These are phyloP conservation scores for Cladosporium sp. DNA, from an alignment of 2,329 filamentous ascomycete species.

Conservation along the genomic window DNA sequence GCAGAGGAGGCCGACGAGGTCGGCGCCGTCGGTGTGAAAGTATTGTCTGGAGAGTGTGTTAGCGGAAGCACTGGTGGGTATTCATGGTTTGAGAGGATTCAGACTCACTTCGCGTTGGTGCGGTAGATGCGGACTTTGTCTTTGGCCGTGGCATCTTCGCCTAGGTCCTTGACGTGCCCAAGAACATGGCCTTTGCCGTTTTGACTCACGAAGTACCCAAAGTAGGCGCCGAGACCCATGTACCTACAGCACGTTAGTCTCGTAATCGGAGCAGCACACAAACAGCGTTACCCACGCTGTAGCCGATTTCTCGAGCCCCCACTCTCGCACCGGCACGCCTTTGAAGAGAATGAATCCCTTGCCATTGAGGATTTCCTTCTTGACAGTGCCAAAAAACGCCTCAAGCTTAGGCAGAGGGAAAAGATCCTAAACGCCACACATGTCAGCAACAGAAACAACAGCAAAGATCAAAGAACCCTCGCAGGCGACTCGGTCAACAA, in stretches of 20 bases:
- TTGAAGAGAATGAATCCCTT: constrained; percentile 87
- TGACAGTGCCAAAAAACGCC: constrained; percentile 49
- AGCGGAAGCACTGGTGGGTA: background rate
- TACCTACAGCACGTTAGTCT: constrained; percentile 41
- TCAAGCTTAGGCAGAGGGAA: constrained; percentile 58
- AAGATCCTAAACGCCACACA: constrained; percentile 38
- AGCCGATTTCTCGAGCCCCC: constrained; percentile 72
- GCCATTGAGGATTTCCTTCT: constrained; percentile 66
- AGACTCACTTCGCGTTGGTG: constrained; percentile 57
- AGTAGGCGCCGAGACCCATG: constrained; percentile 72
- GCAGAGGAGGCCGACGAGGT: constrained; percentile 78
- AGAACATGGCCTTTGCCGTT: constrained; percentile 79
- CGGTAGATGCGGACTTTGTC: constrained; percentile 84
- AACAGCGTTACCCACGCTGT: constrained; percentile 45
- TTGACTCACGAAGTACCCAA: constrained; percentile 81
- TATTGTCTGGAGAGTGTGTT: constrained; percentile 53
- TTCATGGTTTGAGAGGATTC: background rate
- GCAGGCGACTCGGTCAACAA: background rate
- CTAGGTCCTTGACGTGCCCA: constrained; percentile 82
- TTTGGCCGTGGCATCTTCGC: constrained; percentile 72
- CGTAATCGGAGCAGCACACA: background rate
- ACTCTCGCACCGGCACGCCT: constrained; percentile 67
- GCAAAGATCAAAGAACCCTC: constrained; percentile 38
- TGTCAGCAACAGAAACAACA: constrained; percentile 17
- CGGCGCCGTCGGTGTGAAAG: constrained; percentile 79